Percentiles rank a stretch among this genome's conserved stretches.
Conservation (phyloP, 2,329 filamentous ascomycete genomes). For the Neonectria ditissima region DNA sequence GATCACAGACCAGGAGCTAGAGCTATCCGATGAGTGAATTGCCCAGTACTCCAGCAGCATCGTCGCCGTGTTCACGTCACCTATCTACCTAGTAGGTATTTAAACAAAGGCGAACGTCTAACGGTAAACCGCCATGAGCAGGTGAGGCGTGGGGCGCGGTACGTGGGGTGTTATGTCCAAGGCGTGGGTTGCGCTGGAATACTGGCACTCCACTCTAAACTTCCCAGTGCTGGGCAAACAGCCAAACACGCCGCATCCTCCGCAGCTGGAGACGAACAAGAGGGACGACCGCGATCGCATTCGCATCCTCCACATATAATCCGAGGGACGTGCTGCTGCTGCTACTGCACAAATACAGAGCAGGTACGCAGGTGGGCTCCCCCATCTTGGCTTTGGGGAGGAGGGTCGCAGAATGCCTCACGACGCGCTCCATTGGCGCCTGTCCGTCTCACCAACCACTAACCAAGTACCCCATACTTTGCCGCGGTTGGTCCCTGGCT, state of each 20-base stretch:
- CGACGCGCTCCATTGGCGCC: slow-evolving; percentile 22
- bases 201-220: slow-evolving; percentile 10
- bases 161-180: background rate
- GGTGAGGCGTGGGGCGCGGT: background rate
- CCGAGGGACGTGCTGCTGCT: background rate
- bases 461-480: slow-evolving; percentile 38
- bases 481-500: slow-evolving; percentile 31
- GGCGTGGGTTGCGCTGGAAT: slow-evolving; percentile 6
- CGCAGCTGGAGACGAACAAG: background rate
- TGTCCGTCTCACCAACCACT: slow-evolving; percentile 31
- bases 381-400: background rate
- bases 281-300: background rate
- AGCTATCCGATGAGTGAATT: background rate
- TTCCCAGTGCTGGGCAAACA: slow-evolving; percentile 16
- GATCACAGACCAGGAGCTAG: background rate
- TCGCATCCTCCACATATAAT: background rate
- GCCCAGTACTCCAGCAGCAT: background rate
- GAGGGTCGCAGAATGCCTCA: slow-evolving; percentile 16
- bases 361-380: slow-evolving; percentile 4
- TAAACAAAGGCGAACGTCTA: background rate
- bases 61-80: background rate
- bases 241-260: slow-evolving; percentile 14
- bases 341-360: background rate
- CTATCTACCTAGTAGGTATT: no score
- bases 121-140: background rate